Percentiles rank a stretch among this genome's conserved stretches.
Conservation (phyloP, 75 land plant species). For the Cupressus sempervirens region DNA sequence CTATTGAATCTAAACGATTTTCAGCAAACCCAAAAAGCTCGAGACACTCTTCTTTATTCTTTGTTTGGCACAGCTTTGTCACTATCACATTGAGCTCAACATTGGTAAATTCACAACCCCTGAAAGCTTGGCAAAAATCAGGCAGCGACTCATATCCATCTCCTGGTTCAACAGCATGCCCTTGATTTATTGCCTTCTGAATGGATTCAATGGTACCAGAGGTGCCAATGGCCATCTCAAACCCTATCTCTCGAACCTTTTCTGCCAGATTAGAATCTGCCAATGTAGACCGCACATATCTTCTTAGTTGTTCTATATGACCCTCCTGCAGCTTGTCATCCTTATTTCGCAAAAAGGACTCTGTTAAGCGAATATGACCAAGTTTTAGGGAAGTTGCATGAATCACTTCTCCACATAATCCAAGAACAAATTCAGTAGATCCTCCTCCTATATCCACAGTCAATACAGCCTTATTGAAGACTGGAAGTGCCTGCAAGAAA, state of each 20-base stretch:
- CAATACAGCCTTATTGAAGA: constrained; percentile 33
- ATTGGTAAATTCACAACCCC: constrained; percentile 38
- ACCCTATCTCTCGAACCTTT: constrained; percentile 29
- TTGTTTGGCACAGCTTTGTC: constrained; percentile 25
- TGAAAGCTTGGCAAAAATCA: constrained; percentile 25
- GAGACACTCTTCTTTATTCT: constrained; percentile 22
- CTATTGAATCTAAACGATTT: constrained; percentile 44
- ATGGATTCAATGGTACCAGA: constrained; percentile 62
- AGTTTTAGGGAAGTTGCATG: constrained; percentile 44
- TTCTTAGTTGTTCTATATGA: constrained; percentile 31
- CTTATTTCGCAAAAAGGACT: constrained; percentile 27
- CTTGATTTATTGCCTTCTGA: constrained; percentile 27
- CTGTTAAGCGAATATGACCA: constrained; percentile 53
- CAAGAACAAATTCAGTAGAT: constrained; percentile 60
- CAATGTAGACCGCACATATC: constrained; percentile 29
- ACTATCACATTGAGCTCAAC: constrained; percentile 38
- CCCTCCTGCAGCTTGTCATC: constrained; percentile 19
- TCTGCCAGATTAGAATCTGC: constrained; percentile 38
- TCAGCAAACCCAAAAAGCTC: constrained; percentile 34
- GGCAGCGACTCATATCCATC: constrained; percentile 6
- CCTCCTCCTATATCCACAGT: constrained; percentile 65
- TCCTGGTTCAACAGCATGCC: constrained; percentile 21
- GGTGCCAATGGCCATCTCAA: constrained; percentile 57
- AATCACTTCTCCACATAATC: constrained; percentile 35
- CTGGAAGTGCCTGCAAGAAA: constrained; percentile 32